These are phyloP conservation scores for Pichia exigua DNA, from an alignment of 805 yeast species.

Conservation along the genomic window DNA sequence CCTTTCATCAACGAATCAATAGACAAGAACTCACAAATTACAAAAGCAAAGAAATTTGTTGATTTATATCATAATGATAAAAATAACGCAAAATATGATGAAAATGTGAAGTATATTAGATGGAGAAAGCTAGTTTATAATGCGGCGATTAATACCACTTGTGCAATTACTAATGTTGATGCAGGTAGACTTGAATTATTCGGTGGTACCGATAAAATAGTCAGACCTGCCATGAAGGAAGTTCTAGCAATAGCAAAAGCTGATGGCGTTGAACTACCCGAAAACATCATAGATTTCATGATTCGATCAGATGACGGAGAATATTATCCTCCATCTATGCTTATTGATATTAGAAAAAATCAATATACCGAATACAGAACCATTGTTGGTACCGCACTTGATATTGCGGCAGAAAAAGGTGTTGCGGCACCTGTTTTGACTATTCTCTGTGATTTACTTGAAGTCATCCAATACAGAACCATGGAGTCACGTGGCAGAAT, in stretches of 20 bases:
- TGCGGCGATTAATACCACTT: slow-evolving; percentile 38
- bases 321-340: slow-evolving; percentile 41
- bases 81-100: slow-evolving; percentile 26
- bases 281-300: slow-evolving; percentile 28
- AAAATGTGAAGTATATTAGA: slow-evolving; percentile 33
- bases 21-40: slow-evolving; percentile 20
- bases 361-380: slow-evolving; percentile 36
- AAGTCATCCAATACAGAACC: slow-evolving; percentile 27
- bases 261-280: slow-evolving; percentile 36
- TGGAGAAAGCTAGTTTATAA: slow-evolving; percentile 43
- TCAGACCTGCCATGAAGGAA: slow-evolving; percentile 39
- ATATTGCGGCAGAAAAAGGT: slow-evolving; percentile 23
- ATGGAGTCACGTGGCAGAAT: slow-evolving; percentile 25
- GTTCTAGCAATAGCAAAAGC: slow-evolving; percentile 37
- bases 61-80: slow-evolving; percentile 28
- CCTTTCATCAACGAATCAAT: slow-evolving; percentile 29
- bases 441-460: slow-evolving; percentile 22
- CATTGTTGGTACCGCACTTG: slow-evolving; percentile 36
- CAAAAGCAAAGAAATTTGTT: slow-evolving; percentile 27
- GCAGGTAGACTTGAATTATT: slow-evolving; percentile 30
- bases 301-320: slow-evolving; percentile 34
- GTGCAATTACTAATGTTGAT: slow-evolving; percentile 35
- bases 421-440: slow-evolving; percentile 27
- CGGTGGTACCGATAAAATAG: slow-evolving; percentile 23
- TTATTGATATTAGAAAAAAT: slow-evolving; percentile 36